These are phyloP conservation scores for Citrus sp. DNA, from an alignment of 345 rosid genomes.

Conservation along the genomic window DNA sequence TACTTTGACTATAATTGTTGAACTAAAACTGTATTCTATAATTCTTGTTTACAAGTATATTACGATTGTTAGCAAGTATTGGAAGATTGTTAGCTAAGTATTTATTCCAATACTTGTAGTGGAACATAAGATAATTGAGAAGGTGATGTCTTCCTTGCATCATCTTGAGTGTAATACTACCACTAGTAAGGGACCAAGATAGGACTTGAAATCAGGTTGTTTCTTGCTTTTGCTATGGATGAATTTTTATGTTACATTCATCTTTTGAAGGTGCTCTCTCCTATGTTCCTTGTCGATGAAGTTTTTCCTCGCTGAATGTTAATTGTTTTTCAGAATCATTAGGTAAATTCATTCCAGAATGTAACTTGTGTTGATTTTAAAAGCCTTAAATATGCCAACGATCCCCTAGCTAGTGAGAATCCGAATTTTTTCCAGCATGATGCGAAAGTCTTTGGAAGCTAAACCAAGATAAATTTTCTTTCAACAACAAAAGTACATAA, in stretches of 20 bases:
- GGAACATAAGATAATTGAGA: conserved; percentile 12
- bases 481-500: background rate
- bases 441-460: background rate
- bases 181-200: background rate
- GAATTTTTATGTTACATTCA: background rate
- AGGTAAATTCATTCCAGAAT: background rate
- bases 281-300: too few relatives aligned
- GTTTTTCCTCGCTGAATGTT: background rate
- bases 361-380: background rate
- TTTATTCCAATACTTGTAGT: background rate
- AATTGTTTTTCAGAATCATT: background rate
- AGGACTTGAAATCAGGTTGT: background rate
- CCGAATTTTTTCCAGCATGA: background rate
- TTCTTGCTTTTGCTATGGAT: background rate
- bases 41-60: background rate
- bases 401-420: background rate
- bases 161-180: background rate
- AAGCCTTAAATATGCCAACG: background rate
- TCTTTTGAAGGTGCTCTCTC: too few relatives aligned
- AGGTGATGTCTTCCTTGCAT: conserved; percentile 1
- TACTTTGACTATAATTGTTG: background rate
- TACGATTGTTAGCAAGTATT: background rate
- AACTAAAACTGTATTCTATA: conserved; percentile 14
- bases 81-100: background rate
- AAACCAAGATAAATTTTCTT: background rate